Evolutionary conservation across 2,329 filamentous ascomycete genomes (phyloP).

Genomic region (Arthrobotrys musiformis): DNA sequence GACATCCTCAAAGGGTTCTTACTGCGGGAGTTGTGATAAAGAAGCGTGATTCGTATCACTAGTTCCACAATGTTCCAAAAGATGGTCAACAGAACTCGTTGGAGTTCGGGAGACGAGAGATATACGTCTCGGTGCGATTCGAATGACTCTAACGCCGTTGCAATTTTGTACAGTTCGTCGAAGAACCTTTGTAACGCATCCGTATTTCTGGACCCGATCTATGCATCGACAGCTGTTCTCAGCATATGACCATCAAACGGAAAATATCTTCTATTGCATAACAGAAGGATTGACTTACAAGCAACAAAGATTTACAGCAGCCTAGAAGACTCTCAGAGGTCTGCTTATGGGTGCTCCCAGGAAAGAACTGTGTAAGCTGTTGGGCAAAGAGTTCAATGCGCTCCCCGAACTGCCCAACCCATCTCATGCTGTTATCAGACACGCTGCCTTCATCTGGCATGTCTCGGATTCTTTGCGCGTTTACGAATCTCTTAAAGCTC

Average conservation of each 20-base stretch:
- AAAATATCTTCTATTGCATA: background rate
- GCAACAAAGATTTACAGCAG: conserved; percentile 34
- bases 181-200: conserved; percentile 42
- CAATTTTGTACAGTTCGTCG: conserved; percentile 37
- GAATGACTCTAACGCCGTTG: conserved; percentile 14
- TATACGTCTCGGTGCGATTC: conserved; percentile 38
- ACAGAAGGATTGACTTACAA: conserved; percentile 1
- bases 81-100: conserved; percentile 1
- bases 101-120: conserved; percentile 18
- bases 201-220: conserved; percentile 34
- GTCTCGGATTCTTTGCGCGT: conserved; percentile 40
- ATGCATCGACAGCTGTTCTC: background rate
- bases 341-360: conserved; percentile 22
- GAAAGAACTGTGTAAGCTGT: conserved; percentile 35
- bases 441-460: conserved; percentile 46
- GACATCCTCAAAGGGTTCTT: background rate
- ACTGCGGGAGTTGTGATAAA: conserved; percentile 22
- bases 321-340: conserved; percentile 27
- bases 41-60: conserved; percentile 27
- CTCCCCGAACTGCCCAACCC: conserved; percentile 30
- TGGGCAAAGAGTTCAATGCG: conserved; percentile 31
- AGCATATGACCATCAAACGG: background rate
- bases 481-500: conserved; percentile 37
- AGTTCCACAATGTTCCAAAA: conserved; percentile 41
- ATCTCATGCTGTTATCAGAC: conserved; percentile 37